Evolutionary conservation across 2,329 filamentous ascomycete genomes (phyloP).

Genomic region (Sphaerulina populicola): DNA sequence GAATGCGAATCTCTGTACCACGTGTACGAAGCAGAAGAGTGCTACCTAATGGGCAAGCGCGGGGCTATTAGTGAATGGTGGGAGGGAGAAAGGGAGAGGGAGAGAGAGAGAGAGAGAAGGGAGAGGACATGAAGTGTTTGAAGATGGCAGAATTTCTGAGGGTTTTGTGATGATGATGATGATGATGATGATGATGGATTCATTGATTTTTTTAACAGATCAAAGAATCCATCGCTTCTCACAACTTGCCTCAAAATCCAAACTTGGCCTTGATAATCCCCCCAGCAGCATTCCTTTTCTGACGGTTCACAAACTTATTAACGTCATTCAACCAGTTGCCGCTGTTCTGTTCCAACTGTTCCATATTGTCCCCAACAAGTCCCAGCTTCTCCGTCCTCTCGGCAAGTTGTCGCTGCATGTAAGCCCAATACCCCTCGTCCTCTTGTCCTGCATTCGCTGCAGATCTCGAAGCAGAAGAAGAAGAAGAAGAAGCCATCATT

Average conservation of each 20-base stretch:
- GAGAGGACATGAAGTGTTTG: no score
- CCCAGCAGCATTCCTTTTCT: conserved; percentile 77
- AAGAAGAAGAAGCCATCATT: conserved; percentile 27
- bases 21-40: background rate
- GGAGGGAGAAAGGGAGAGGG: background rate
- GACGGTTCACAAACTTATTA: conserved; percentile 72
- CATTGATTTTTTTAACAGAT: no score
- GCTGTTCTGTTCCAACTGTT: conserved; percentile 70
- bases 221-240: no score
- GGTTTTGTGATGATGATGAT: no score
- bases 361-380: conserved; percentile 75
- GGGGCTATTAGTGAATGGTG: background rate
- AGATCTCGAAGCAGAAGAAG: conserved; percentile 30
- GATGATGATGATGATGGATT: no score
- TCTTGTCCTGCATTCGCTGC: conserved; percentile 21
- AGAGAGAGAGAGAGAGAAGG: background rate
- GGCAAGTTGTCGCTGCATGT: conserved; percentile 77
- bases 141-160: no score
- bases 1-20: conserved; percentile 14
- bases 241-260: conserved; percentile 20
- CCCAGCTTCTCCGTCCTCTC: conserved; percentile 83
- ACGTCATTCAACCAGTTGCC: conserved; percentile 81
- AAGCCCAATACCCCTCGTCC: conserved; percentile 64
- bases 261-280: conserved; percentile 41
- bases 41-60: background rate